Percentiles rank a stretch among this genome's conserved stretches.
Conservation (phyloP, 768 basidiomycete genomes). For the Amanita subjunquillea region DNA sequence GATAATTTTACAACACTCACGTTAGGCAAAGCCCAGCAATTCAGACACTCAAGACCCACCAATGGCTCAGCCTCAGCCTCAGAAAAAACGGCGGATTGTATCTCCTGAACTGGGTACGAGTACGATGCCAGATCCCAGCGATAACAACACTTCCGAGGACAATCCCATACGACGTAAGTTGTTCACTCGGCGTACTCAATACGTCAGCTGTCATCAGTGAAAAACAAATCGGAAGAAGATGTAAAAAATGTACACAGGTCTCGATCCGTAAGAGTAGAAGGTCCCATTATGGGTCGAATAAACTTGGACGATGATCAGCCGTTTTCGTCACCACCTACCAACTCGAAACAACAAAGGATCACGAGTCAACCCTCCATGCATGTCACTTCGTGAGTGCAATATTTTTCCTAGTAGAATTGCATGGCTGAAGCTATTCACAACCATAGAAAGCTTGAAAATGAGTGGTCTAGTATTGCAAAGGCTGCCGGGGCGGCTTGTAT, state of each 20-base stretch:
- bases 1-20: too few relatives aligned
- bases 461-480: not conserved
- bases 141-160: not conserved
- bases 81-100: not conserved
- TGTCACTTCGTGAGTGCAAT: not conserved
- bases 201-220: not conserved
- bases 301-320: not conserved
- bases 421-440: not conserved
- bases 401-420: too few relatives aligned
- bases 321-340: not conserved
- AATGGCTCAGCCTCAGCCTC: not conserved
- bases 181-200: not conserved
- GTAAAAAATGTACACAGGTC: not conserved
- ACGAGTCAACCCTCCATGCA: not conserved
- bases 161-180: not conserved
- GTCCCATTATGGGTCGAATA: not conserved
- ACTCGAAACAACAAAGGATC: not conserved
- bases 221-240: not conserved
- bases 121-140: not conserved
- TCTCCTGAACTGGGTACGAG: not conserved
- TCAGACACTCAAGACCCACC: not conserved
- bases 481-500: conserved; percentile 21
- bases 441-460: not conserved
- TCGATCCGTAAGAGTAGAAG: not conserved
- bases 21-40: not conserved